These are phyloP conservation scores for Exophiala bonariae DNA, from an alignment of 2,329 filamentous ascomycete genomes.

Conservation along the genomic window DNA sequence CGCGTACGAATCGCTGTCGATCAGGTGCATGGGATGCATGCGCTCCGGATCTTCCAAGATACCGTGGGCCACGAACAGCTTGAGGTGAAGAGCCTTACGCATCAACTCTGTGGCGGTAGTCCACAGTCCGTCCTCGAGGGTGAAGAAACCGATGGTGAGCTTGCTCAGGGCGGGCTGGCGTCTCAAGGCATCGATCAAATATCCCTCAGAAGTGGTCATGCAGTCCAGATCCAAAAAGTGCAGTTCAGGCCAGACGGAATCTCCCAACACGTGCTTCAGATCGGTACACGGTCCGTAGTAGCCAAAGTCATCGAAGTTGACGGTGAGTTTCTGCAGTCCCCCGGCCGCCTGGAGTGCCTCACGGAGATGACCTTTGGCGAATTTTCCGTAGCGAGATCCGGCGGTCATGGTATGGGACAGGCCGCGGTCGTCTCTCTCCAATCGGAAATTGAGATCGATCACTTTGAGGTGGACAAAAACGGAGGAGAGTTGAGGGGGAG, in stretches of 20 bases:
- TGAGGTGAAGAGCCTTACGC: constrained; percentile 19
- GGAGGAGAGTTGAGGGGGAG: constrained; percentile 10
- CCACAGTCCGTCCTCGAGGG: constrained; percentile 21
- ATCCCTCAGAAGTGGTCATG: constrained; percentile 19
- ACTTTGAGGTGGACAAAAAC: constrained; percentile 21
- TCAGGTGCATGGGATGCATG: constrained; percentile 23
- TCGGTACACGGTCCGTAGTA: constrained; percentile 15
- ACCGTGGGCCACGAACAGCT: constrained; percentile 17
- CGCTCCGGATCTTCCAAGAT: constrained; percentile 21
- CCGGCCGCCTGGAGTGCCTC: constrained; percentile 16
- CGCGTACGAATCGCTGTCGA: constrained; percentile 18
- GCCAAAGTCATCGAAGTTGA: constrained; percentile 27
- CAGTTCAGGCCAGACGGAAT: constrained; percentile 21
- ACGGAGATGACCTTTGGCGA: constrained; percentile 20
- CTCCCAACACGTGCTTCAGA: constrained; percentile 17
- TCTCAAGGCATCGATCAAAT: constrained; percentile 19
- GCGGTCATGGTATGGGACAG: constrained; percentile 11
- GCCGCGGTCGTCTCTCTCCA: constrained; percentile 19
- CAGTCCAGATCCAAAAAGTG: constrained; percentile 23
- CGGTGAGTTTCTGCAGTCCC: constrained; percentile 18
- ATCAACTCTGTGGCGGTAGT: constrained; percentile 16
- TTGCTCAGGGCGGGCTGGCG: constrained; percentile 20
- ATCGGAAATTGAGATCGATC: constrained; percentile 22
- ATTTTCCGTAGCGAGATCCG: constrained; percentile 16
- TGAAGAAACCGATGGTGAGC: constrained; percentile 21